phyloP scores from a whole-genome alignment of 169 alveolate genomes.

The Plasmodium falciparum region DNA sequence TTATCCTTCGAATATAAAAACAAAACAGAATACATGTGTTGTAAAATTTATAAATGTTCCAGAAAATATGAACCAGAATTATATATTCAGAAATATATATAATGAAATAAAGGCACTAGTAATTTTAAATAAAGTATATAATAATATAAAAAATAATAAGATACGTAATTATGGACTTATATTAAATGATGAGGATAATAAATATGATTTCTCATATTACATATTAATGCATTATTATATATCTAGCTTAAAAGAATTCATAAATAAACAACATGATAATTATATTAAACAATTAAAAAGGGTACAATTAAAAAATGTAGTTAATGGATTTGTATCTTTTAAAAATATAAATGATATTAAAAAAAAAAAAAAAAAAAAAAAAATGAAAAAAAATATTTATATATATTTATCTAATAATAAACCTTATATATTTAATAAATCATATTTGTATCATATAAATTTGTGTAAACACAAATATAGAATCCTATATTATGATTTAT shows the following conservation, averaged over 20 bases:
- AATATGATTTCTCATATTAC: slow-evolving; percentile 23
- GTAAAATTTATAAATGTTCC: slow-evolving; percentile 45
- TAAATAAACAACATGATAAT: slow-evolving; percentile 12
- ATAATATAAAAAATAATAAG: slow-evolving; percentile 27
- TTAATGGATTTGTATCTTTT: neutral
- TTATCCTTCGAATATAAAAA: neutral
- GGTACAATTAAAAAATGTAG: neutral
- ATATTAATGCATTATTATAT: slow-evolving; percentile 38
- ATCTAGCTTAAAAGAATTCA: slow-evolving; percentile 24
- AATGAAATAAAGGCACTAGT: slow-evolving; percentile 61
- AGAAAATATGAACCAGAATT: slow-evolving; percentile 48
- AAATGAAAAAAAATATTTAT: neutral
- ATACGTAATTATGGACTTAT: slow-evolving; percentile 35
- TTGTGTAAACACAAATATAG: slow-evolving; percentile 1
- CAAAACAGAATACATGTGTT: slow-evolving; percentile 8
- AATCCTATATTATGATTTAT: slow-evolving; percentile 8
- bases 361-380: slow-evolving; percentile 19
- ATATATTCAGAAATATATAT: slow-evolving; percentile 46
- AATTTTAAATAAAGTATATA: slow-evolving; percentile 14
- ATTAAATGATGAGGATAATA: slow-evolving; percentile 21
- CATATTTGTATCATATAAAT: neutral
- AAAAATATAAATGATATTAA: slow-evolving; percentile 4
- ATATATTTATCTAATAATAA: too few relatives aligned
- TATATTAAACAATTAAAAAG: slow-evolving; percentile 16
- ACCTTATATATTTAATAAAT: neutral